Evolutionary conservation across 495 filamentous ascomycete genomes (phyloP), one percentile per base, ranked within the genome.

Genomic region (Podospora conica): DNA sequence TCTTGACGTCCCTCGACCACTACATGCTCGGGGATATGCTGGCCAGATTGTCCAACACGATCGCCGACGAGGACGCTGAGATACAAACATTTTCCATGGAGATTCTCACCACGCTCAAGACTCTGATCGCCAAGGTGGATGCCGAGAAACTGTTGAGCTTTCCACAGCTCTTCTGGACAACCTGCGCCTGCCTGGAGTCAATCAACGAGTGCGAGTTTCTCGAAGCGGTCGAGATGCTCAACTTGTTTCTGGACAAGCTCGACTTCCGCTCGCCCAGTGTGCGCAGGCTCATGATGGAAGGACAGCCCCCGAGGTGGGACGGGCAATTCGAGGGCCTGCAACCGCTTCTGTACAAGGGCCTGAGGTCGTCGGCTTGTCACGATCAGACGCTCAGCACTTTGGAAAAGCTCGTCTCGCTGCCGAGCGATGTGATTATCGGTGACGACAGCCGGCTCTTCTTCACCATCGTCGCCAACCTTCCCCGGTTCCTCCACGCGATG

Each of bases 21-120:
- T 78, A 85, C 60, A 98, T 97, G 94, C 84, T 99, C 18, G 91
- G 90, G 1, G 95, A 98, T 69, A 98, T 98, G 91, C 85, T 99
- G 21, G 92, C 89, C 57, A 83, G 96, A 24, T 85, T 98, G 24
- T 97, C 93, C 3, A 97, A 96, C 76, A 97, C 93, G 0, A 96
- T 99, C 65, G 91, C 95, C 1, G 92, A 97, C 69, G 91, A 97
- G 68, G 90, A 93, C 66, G 81, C 86, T 0, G 93, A 97, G 76
- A 93, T 96, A 59, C 92, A 96, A 70, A 91, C 92, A 3, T 99
- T 97, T 75, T 96, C 96, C 2, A 91, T 97, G 89, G 95, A 99
- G 72, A 97, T 98, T 71, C 80, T 99, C 25, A 96, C 92, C 1
- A 98, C 95, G 0, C 75, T 99, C 55, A 91, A 93, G 65, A 91